Evolutionary conservation across 1,139 yeast species (phyloP), one percentile per base, ranked within the genome.

Genomic region (Protomyces arabidopsidicola): DNA sequence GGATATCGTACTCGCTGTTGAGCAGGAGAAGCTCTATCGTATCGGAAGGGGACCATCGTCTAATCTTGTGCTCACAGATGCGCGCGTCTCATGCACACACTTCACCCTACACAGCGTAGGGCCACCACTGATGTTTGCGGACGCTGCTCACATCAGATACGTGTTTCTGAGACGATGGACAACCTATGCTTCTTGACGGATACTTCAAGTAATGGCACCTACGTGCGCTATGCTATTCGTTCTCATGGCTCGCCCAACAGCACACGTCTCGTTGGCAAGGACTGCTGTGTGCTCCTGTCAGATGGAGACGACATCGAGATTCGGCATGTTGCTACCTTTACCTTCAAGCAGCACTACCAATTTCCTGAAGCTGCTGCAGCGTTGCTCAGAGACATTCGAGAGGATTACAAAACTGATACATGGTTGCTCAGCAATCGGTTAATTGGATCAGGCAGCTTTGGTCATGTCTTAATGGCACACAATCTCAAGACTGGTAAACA

Each of bases 391-490:
- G 54, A 55, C 6, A 66, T 61, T 6, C 50, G 45, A 18, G 10
- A 2, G 18, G 66, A 50, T 10, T 57, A 53, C 27, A 42, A 31
- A 10, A 70, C 71, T 3, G 51, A 55, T 27, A 70, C 73, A 9
- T 84, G 87, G 85, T 67, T 66, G 4, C 73, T 84, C 5, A 71
- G 79, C 2, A 72, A 77, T 3, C 76, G 77, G 42, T 69, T 81
- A 2, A 71, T 85, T 36, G 89, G 89, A 0, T 75, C 76, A 53
- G 90, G 90, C 0, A 81, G 87, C 0, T 85, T 84, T 76, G 88
- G 88, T 0, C 78, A 79, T 53, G 87, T 81, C 39, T 64, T 62
- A 53, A 53, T 71, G 66, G 73, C 71, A 1, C 45, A 50, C 22
- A 56, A 68, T 27, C 39, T 36, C 12, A 35, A 54, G 18, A 64